phyloP scores from a whole-genome alignment of 208 protist genomes.

The Tritrichomonas foetus region DNA sequence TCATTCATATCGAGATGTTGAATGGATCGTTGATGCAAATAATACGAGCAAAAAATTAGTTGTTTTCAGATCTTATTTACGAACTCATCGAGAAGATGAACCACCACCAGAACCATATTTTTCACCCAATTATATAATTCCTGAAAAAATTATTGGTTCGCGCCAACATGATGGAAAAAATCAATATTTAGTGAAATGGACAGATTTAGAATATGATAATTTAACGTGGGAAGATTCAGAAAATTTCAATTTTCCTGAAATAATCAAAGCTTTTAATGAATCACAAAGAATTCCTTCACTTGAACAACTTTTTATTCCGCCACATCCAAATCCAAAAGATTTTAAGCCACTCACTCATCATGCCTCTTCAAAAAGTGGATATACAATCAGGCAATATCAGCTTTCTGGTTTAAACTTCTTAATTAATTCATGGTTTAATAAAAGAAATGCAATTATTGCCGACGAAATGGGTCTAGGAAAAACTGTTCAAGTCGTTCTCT shows the following conservation, averaged over 20 bases:
- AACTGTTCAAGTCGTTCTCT: constrained; percentile 43
- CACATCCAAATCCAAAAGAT: not conserved
- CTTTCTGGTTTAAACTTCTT: constrained; percentile 96
- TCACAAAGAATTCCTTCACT: not conserved
- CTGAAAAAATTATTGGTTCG: not conserved
- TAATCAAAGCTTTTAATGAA: not conserved
- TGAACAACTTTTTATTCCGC: not conserved
- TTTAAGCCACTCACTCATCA: not conserved
- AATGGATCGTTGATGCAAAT: too few relatives aligned
- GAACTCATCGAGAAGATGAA: not conserved
- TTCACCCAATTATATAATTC: not conserved
- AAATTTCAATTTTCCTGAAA: not conserved
- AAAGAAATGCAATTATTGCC: constrained; percentile 94
- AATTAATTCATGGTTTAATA: constrained; percentile 79
- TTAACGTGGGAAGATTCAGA: constrained; percentile 59
- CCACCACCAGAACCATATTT: not conserved
- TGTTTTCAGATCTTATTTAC: not conserved
- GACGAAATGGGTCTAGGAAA: constrained; percentile 97
- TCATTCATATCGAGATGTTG: too few relatives aligned
- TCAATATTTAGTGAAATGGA: constrained; percentile 65
- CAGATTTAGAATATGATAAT: constrained; percentile 54
- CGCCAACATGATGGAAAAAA: not conserved
- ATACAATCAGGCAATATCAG: constrained; percentile 74
- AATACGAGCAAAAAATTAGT: too few relatives aligned
- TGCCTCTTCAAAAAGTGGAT: not conserved